Conservation (phyloP, 2,329 filamentous ascomycete species). For the Coleophoma cylindrospora region DNA sequence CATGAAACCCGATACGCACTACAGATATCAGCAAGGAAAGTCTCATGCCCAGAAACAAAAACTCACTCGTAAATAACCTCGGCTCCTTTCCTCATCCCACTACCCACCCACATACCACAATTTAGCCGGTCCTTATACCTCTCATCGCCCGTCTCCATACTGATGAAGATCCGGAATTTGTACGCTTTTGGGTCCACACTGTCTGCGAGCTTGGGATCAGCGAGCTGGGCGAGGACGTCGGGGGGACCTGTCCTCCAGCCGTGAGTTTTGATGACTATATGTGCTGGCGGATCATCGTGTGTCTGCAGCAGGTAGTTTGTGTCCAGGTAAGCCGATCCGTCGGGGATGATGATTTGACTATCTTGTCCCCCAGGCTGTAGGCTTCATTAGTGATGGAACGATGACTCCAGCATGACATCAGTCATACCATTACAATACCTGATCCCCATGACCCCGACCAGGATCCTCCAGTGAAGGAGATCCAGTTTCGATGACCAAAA, state of each 20-base stretch:
- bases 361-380: constrained; percentile 31
- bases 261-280: constrained; percentile 39
- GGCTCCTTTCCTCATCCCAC: constrained; percentile 39
- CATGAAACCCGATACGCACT: background rate
- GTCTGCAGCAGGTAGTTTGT: constrained; percentile 45
- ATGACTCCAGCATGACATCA: background rate
- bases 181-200: constrained; percentile 29
- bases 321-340: constrained; percentile 31
- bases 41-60: background rate
- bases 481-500: constrained; percentile 41
- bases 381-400: background rate
- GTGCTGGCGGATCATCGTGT: constrained; percentile 39
- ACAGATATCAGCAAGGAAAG: background rate
- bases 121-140: constrained; percentile 44
- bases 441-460: constrained; percentile 46
- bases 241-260: constrained; percentile 43
- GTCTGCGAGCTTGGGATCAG: constrained; percentile 19
- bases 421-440: constrained; percentile 34
- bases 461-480: constrained; percentile 39
- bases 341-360: constrained; percentile 25
- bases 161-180: constrained; percentile 43
- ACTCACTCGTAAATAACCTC: constrained; percentile 41
- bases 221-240: constrained; percentile 24
- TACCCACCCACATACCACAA: constrained; percentile 44
- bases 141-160: constrained; percentile 44